phyloP scores from a whole-genome alignment of 2,329 filamentous ascomycete species.

The Hypoxylon sp. region DNA sequence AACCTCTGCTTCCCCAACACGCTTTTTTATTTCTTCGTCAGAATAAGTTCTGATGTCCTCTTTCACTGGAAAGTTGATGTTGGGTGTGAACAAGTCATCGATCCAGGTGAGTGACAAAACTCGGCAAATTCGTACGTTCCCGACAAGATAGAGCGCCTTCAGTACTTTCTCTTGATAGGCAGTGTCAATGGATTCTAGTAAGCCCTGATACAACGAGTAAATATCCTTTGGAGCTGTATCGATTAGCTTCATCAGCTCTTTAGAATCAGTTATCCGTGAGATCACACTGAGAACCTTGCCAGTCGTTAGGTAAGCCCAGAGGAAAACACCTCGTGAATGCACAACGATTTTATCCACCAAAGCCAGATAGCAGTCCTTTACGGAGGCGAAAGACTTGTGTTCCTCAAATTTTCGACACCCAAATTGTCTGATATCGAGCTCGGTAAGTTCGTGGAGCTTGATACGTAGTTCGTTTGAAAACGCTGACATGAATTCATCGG shows the following conservation, averaged over 20 bases:
- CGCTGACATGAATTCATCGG: constrained; percentile 8
- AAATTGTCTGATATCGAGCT: constrained; percentile 7
- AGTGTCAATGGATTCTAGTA: constrained; percentile 8
- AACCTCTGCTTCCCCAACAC: constrained; percentile 5
- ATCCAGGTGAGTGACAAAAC: constrained; percentile 8
- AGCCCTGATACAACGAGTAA: background rate
- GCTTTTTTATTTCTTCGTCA: background rate
- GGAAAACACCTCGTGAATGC: constrained; percentile 8
- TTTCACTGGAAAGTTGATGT: background rate
- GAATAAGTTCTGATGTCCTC: background rate
- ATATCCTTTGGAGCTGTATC: constrained; percentile 1
- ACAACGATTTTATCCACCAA: background rate
- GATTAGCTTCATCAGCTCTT: background rate
- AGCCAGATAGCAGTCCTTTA: background rate
- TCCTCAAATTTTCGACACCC: constrained; percentile 3
- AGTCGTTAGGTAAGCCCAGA: constrained; percentile 10
- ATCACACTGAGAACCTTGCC: background rate
- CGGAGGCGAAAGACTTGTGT: background rate
- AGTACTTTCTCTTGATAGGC: background rate
- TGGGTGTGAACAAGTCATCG: background rate
- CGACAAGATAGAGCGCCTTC: background rate
- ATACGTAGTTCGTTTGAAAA: constrained; percentile 6
- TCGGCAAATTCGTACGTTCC: too few relatives aligned
- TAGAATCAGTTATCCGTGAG: background rate
- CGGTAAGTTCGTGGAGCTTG: constrained; percentile 14